A percentile compares a stretch with the other conserved stretches of the same genome.
Conservation (phyloP, 192 early-diverging fungal genomes). For the Allomyces javanicus region DNA sequence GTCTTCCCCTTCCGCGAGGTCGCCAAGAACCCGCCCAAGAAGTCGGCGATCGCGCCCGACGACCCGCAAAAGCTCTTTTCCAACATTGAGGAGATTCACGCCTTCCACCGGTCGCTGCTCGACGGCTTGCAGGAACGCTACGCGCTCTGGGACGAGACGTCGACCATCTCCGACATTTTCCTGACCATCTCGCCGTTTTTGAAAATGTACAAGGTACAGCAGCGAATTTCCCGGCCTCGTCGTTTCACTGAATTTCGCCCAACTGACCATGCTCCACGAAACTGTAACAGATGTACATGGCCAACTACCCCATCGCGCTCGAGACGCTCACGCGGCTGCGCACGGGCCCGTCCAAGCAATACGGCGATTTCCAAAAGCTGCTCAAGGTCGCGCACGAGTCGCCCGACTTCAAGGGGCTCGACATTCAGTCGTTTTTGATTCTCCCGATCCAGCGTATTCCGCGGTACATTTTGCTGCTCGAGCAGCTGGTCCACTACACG, state of each 20-base stretch:
- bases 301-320: conserved; percentile 28
- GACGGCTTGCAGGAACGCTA: background rate
- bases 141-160: background rate
- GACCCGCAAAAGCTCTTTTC: background rate
- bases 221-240: too few relatives aligned
- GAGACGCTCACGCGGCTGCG: conserved; percentile 8
- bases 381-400: conserved; percentile 15
- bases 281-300: conserved; percentile 14
- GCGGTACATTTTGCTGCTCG: conserved; percentile 25
- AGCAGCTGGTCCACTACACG: conserved; percentile 34
- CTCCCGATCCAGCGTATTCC: conserved; percentile 26
- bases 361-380: conserved; percentile 16
- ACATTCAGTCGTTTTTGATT: conserved; percentile 28
- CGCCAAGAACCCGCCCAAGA: background rate
- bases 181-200: conserved; percentile 22
- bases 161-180: conserved; percentile 10
- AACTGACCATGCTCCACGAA: too few relatives aligned
- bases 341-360: conserved; percentile 14
- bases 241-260: too few relatives aligned
- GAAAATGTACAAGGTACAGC: conserved; percentile 23
- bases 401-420: conserved; percentile 21
- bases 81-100: background rate
- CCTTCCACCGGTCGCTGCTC: background rate
- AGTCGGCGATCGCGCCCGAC: background rate
- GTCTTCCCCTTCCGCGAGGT: background rate